Percentiles rank a stretch among this genome's conserved stretches.
These are phyloP conservation scores for Irpex sp. DNA, from an alignment of 1,284 basidiomycete genomes.

Conservation along the genomic window DNA sequence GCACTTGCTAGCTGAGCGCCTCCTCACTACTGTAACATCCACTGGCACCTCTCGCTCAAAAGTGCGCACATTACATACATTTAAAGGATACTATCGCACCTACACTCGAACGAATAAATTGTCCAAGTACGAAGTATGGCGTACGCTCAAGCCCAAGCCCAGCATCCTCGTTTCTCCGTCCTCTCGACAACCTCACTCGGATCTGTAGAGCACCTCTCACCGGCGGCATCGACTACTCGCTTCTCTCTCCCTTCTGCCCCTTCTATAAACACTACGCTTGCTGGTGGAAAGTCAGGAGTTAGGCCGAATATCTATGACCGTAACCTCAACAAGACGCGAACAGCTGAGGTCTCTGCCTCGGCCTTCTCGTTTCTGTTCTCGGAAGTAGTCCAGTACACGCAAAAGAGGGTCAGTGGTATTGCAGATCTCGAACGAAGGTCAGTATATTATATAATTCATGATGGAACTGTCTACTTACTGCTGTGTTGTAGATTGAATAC, in stretches of 20 bases:
- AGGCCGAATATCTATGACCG: constrained; percentile 82
- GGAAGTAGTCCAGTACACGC: constrained; percentile 92
- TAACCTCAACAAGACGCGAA: constrained; percentile 78
- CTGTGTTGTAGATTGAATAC: constrained; percentile 71
- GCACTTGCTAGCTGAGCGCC: too few species aligned
- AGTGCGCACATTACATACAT: too few species aligned
- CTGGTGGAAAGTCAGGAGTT: constrained; percentile 36
- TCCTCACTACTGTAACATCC: too few species aligned
- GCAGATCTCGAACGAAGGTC: constrained; percentile 83
- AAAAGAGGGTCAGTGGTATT: constrained; percentile 91
- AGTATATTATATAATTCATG: neutral
- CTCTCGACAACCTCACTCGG: constrained; percentile 64
- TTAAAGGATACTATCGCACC: too few species aligned
- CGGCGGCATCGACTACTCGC: constrained; percentile 56
- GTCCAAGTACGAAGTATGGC: neutral
- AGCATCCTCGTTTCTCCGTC: constrained; percentile 64
- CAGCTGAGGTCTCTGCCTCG: constrained; percentile 75
- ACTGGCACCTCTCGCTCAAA: too few species aligned
- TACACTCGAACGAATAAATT: neutral
- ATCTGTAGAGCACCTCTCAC: constrained; percentile 60
- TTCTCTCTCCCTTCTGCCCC: constrained; percentile 65
- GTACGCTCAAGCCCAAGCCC: neutral
- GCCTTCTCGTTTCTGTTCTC: constrained; percentile 90
- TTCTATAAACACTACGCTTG: constrained; percentile 40
- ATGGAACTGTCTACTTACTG: constrained; percentile 35